A percentile compares a stretch with the other conserved stretches of the same genome.
Evolutionary conservation across 495 filamentous ascomycete genomes (phyloP).

Genomic region (Penicillium cosmopolitanum): DNA sequence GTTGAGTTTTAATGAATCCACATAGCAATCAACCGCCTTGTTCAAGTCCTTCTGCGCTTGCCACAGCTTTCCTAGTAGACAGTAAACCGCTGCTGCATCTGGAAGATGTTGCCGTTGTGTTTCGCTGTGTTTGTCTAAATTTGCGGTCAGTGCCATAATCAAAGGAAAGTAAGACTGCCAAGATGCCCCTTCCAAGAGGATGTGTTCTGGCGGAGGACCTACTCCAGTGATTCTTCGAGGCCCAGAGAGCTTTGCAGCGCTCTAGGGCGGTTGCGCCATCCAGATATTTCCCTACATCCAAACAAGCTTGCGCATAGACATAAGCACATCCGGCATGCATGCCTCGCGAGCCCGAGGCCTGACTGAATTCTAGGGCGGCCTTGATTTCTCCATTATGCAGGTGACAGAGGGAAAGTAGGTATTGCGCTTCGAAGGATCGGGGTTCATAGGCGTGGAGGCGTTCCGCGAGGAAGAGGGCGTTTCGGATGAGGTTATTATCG

Average conservation of each 20-base stretch:
- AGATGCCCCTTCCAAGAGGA: not conserved
- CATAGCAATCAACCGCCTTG: constrained; percentile 81
- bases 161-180: constrained; percentile 2
- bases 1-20: constrained; percentile 84
- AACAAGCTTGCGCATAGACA: constrained; percentile 85
- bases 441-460: constrained; percentile 83
- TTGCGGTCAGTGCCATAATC: constrained; percentile 10
- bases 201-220: constrained; percentile 35
- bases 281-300: constrained; percentile 73
- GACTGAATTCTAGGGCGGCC: constrained; percentile 73
- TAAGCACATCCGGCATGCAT: constrained; percentile 86
- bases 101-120: constrained; percentile 68
- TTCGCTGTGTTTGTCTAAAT: constrained; percentile 68
- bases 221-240: constrained; percentile 70
- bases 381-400: constrained; percentile 78
- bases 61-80: constrained; percentile 85
- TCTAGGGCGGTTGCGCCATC: constrained; percentile 84
- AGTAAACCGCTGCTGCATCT: constrained; percentile 79
- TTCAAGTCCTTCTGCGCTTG: constrained; percentile 76
- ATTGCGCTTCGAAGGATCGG: constrained; percentile 74
- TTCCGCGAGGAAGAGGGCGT: constrained; percentile 89
- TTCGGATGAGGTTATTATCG: constrained; percentile 84
- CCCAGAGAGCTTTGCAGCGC: constrained; percentile 70
- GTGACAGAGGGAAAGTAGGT: constrained; percentile 83
- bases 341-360: constrained; percentile 62